Conservation (phyloP, 768 basidiomycete genomes). For the Hypholoma fasciculare region DNA sequence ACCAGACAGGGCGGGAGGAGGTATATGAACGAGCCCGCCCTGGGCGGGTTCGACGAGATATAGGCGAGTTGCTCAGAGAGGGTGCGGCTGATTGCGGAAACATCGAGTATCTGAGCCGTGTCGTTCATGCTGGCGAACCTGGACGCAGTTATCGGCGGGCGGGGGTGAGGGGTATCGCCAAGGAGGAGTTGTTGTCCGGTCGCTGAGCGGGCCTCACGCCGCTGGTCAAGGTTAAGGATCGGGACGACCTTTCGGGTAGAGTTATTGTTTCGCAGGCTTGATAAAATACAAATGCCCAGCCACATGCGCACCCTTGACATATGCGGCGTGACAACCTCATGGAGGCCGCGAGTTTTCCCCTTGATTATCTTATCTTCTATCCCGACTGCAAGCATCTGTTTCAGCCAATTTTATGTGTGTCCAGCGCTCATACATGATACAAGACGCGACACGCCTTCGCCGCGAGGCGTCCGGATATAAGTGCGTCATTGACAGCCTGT, state of each 20-base stretch:
- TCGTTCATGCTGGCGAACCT: background rate
- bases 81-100: constrained; percentile 3
- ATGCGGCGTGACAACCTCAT: constrained; percentile 1
- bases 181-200: background rate
- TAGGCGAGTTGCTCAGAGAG: constrained; percentile 14
- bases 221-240: background rate
- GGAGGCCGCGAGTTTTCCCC: constrained; percentile 4
- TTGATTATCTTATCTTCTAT: constrained; percentile 4
- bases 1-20: constrained; percentile 33
- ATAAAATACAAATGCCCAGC: constrained; percentile 3
- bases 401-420: background rate
- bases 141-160: background rate
- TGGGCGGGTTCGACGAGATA: constrained; percentile 17
- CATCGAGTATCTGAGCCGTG: background rate
- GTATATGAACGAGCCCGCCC: constrained; percentile 25
- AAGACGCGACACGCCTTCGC: constrained; percentile 1
- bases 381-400: background rate
- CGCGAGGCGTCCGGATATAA: constrained; percentile 2
- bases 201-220: background rate
- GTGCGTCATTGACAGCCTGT: too few relatives aligned
- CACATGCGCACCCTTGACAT: background rate
- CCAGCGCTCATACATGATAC: too few relatives aligned
- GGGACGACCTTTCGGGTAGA: background rate
- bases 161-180: background rate
- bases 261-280: constrained; percentile 2